These are phyloP conservation scores for Colletotrichum gigasporum DNA, from an alignment of 2,329 filamentous ascomycete genomes.

Conservation along the genomic window DNA sequence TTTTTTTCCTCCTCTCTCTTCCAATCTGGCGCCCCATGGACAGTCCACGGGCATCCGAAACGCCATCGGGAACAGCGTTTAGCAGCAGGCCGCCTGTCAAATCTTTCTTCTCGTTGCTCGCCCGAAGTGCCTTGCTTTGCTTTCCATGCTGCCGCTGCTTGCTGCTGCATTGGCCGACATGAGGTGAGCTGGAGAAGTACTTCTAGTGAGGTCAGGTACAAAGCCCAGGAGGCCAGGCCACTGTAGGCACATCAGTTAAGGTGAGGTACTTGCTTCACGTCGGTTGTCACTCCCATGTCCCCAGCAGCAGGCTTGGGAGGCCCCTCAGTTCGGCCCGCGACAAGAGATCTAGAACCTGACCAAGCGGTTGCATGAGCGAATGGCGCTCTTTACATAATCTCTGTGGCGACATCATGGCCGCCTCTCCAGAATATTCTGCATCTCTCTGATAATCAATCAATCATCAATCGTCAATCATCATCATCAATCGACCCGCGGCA, in stretches of 20 bases:
- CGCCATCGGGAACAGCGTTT: slow-evolving; percentile 20
- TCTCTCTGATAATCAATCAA: neutral
- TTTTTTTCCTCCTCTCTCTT: neutral
- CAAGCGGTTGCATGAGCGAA: slow-evolving; percentile 10
- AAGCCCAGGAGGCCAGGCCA: no score
- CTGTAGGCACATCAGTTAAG: no score
- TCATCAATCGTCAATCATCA: slow-evolving; percentile 12
- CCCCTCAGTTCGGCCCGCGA: slow-evolving; percentile 22
- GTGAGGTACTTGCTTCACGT: slow-evolving; percentile 12
- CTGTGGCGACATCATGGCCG: slow-evolving; percentile 8
- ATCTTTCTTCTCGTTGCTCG: neutral
- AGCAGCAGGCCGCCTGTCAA: slow-evolving; percentile 7
- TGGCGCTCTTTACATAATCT: slow-evolving; percentile 22
- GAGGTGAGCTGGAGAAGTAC: no score
- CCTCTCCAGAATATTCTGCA: neutral
- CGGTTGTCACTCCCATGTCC: neutral
- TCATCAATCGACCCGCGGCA: slow-evolving; percentile 16
- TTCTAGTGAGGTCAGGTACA: no score
- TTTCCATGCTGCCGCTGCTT: neutral
- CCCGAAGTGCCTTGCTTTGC: no score
- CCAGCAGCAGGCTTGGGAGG: slow-evolving; percentile 11
- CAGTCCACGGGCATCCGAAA: slow-evolving; percentile 24
- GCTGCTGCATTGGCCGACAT: no score
- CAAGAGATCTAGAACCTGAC: slow-evolving; percentile 31
- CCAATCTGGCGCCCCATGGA: neutral